A percentile compares a stretch with the other conserved stretches of the same genome.
Evolutionary conservation across 208 protist species (phyloP).

Genomic region (Blastocrithidia nonstop): DNA sequence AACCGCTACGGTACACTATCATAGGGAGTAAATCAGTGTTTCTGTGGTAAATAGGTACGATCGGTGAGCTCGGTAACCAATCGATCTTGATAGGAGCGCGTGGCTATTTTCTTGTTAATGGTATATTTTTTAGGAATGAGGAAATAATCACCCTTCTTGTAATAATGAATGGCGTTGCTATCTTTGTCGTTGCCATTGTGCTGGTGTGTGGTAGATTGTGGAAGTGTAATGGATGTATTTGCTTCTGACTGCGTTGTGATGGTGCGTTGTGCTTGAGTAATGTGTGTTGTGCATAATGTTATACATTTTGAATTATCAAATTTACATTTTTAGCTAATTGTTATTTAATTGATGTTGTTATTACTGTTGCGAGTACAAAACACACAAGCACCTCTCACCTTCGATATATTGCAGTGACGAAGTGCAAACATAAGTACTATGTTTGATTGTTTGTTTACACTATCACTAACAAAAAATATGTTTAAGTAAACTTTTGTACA

Average conservation of each 20-base stretch:
- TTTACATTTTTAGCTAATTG: no score
- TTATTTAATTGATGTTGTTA: no score
- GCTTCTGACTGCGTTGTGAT: neutral
- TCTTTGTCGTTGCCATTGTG: neutral
- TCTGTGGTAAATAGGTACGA: conserved; percentile 79
- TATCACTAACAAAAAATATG: no score
- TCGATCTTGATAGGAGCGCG: conserved; percentile 72
- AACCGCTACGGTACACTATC: conserved; percentile 15
- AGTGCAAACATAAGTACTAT: no score
- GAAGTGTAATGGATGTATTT: neutral
- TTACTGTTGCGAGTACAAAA: no score
- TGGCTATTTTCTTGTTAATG: conserved; percentile 59
- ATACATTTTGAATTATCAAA: conserved; percentile 3
- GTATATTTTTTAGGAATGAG: conserved; percentile 60
- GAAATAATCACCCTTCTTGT: conserved; percentile 35
- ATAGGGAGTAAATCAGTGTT: conserved; percentile 69
- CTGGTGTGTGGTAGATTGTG: neutral
- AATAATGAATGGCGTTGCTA: conserved; percentile 11
- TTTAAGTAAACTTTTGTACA: no score
- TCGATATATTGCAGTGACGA: no score
- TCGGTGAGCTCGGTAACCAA: conserved; percentile 81
- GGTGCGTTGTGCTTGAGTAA: conserved; percentile 8
- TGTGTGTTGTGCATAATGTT: conserved; percentile 6
- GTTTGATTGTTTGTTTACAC: no score
- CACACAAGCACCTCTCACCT: no score